These are phyloP conservation scores for Debaryomyces coudertii DNA, from an alignment of 1,139 yeast genomes.

Conservation along the genomic window DNA sequence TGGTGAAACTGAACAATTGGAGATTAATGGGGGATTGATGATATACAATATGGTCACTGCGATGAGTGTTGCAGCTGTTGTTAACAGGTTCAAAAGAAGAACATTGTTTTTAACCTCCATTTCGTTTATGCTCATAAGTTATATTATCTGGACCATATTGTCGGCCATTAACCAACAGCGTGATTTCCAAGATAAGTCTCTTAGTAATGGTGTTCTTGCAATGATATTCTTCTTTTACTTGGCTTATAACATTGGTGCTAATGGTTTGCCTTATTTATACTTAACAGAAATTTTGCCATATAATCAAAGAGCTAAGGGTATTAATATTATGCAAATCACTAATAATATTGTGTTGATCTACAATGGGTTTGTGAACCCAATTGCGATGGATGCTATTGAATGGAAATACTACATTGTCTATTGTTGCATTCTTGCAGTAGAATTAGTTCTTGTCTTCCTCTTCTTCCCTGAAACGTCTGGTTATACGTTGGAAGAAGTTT, in stretches of 20 bases:
- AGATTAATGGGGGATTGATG: slow-evolving; percentile 51
- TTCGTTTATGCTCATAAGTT: slow-evolving; percentile 39
- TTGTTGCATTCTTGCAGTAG: slow-evolving; percentile 43
- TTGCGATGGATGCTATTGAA: slow-evolving; percentile 59
- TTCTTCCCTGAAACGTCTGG: slow-evolving; percentile 56
- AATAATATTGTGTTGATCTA: slow-evolving; percentile 27
- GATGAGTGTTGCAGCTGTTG: slow-evolving; percentile 30
- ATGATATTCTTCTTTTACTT: slow-evolving; percentile 47
- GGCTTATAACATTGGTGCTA: slow-evolving; percentile 42
- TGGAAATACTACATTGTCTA: slow-evolving; percentile 66
- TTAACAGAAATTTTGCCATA: slow-evolving; percentile 49
- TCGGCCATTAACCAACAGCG: slow-evolving; percentile 44
- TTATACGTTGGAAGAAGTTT: slow-evolving; percentile 57
- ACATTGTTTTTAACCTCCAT: slow-evolving; percentile 44
- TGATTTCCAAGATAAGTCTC: slow-evolving; percentile 33
- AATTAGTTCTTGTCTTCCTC: slow-evolving; percentile 41
- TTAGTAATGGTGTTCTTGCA: slow-evolving; percentile 50
- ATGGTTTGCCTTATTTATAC: slow-evolving; percentile 44
- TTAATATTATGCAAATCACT: slow-evolving; percentile 34
- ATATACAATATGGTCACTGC: slow-evolving; percentile 44
- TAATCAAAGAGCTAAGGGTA: slow-evolving; percentile 49
- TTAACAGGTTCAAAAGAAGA: slow-evolving; percentile 45
- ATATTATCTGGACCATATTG: slow-evolving; percentile 42
- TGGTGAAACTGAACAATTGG: slow-evolving; percentile 42
- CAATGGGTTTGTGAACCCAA: slow-evolving; percentile 55